Evolutionary conservation across 2,329 filamentous ascomycete genomes (phyloP), one percentile per base, ranked within the genome.

Genomic region (Septoria linicola): DNA sequence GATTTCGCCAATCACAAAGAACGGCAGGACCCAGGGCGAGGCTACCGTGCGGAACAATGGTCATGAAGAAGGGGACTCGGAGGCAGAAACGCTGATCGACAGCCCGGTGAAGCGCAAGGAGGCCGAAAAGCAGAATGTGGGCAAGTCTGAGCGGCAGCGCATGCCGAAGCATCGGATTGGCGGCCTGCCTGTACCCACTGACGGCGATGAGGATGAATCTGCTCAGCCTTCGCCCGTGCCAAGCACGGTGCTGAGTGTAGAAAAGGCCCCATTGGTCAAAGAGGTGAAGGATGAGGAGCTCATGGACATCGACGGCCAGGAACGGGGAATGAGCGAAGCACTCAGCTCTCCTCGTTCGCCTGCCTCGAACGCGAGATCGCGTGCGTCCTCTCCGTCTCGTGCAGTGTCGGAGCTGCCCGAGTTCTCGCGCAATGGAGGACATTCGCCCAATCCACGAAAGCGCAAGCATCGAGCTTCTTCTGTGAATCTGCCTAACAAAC

Each of bases 51-150:
- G 46, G 8, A 56, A 59, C 37, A 58, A 56, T 40, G 62, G 48
- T 31, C 55, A 59, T 40, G 61, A 66, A 14, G 70, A 66, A 46
- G 70, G 70, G 57, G 72, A 75, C 58, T 76, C 74, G 13, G 75
- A 78, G 63, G 75, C 75, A 44, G 75, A 77, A 65, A 77, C 75
- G 25, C 70, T 76, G 51, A 73, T 77, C 31, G 68, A 75, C 41
- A 71, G 67, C 23, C 68, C 71, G 25, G 68, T 72, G 54, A 70
- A 75, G 59, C 66, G 68, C 48, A 60, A 66, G 44, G 66, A 68
- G 48, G 66, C 69, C 19, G 57, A 66, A 55, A 68, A 66, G 55
- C 70, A 70, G 62, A 54, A 47, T 19, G 51, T 45, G 8, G 46
- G 49, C 34, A 61, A 55, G 39, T 14, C 41, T 17, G 61, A 63